These are phyloP conservation scores for Chloris gayana DNA, from an alignment of 176 grass and related monocot species.

Conservation along the genomic window DNA sequence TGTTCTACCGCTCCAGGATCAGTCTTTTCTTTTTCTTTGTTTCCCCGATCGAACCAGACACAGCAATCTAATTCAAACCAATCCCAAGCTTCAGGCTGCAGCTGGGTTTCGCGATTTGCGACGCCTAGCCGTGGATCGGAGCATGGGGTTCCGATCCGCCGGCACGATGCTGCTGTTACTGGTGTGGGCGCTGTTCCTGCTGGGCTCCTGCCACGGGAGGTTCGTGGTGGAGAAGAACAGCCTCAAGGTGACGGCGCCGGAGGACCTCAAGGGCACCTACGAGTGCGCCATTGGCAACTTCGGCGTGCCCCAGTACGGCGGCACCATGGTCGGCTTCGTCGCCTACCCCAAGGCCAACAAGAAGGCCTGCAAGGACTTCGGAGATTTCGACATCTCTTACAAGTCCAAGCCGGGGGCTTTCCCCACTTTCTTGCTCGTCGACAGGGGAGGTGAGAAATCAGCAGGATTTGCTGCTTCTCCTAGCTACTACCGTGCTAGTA, in stretches of 20 bases:
- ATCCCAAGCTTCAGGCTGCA: not conserved
- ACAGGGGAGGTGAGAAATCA: slow-evolving; percentile 77
- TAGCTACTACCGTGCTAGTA: not conserved
- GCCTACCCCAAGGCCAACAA: slow-evolving; percentile 81
- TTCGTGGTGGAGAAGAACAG: slow-evolving; percentile 92
- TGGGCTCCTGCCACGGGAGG: slow-evolving; percentile 45
- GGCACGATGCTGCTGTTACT: slow-evolving; percentile 28
- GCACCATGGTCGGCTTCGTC: slow-evolving; percentile 89
- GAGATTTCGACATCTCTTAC: slow-evolving; percentile 85
- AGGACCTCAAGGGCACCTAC: slow-evolving; percentile 69
- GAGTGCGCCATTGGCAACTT: slow-evolving; percentile 97
- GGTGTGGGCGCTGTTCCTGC: slow-evolving; percentile 45
- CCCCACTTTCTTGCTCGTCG: slow-evolving; percentile 85
- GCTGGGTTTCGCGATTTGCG: not conserved
- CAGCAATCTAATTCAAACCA: not conserved
- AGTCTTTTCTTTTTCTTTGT: not conserved
- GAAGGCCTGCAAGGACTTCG: slow-evolving; percentile 84
- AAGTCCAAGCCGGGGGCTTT: slow-evolving; percentile 78
- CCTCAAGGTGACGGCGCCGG: slow-evolving; percentile 76
- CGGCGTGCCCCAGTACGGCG: slow-evolving; percentile 88
- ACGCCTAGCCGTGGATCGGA: not conserved
- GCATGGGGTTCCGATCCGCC: slow-evolving; percentile 37
- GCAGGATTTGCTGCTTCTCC: not conserved
- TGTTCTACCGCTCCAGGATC: not conserved
- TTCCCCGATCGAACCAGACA: not conserved